Percentiles rank a stretch among this genome's conserved stretches.
These are phyloP conservation scores for Aphanomyces euteiches DNA, from an alignment of 352 stramenopile species.

Conservation along the genomic window DNA sequence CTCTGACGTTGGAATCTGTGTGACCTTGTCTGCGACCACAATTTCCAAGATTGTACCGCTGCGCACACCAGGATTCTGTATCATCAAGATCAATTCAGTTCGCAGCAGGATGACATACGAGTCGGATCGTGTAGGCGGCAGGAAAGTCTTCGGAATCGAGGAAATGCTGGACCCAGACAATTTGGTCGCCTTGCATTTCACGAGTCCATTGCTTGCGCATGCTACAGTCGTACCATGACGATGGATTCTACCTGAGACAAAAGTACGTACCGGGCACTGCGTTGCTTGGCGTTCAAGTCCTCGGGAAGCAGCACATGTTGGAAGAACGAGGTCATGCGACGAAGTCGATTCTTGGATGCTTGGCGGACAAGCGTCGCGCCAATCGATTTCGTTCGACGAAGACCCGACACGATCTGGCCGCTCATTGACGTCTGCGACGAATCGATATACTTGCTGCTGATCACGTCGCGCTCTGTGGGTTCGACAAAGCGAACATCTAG, in stretches of 20 bases:
- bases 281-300: slow-evolving; percentile 25
- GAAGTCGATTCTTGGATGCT: slow-evolving; percentile 6
- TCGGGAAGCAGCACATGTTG: slow-evolving; percentile 20
- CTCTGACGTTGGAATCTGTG: slow-evolving; percentile 30
- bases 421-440: not conserved
- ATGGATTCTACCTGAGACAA: not conserved
- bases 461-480: not conserved
- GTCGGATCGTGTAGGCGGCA: not conserved
- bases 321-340: slow-evolving; percentile 27
- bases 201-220: slow-evolving; percentile 80
- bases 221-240: slow-evolving; percentile 21
- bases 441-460: not conserved
- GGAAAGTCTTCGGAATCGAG: slow-evolving; percentile 20
- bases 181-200: slow-evolving; percentile 58
- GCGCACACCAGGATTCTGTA: not conserved
- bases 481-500: slow-evolving; percentile 1
- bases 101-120: not conserved
- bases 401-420: too few relatives aligned
- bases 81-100: too few relatives aligned
- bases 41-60: not conserved
- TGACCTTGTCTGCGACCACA: slow-evolving; percentile 3
- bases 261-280: slow-evolving; percentile 19
- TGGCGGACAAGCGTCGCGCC: not conserved
- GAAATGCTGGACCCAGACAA: slow-evolving; percentile 56
- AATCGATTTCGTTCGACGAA: not conserved